Percentiles rank a stretch among this genome's conserved stretches.
phyloP scores from a whole-genome alignment of 176 grass and related monocot species.

The Ensete ventricosum region DNA sequence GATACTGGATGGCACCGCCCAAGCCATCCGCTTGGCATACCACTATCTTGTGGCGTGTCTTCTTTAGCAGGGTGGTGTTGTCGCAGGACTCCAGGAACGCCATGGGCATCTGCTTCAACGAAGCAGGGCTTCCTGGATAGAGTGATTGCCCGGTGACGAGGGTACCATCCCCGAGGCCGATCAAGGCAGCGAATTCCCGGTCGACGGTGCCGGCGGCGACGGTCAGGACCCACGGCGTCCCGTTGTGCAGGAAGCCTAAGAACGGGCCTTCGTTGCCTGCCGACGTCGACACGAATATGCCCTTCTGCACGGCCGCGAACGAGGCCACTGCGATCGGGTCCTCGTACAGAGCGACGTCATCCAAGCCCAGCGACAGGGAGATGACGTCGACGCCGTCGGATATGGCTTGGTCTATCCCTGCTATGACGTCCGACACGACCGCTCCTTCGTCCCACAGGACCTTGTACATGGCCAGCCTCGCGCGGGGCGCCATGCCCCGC shows the following conservation, averaged over 20 bases:
- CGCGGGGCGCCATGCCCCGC: constrained; percentile 56
- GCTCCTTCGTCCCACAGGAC: constrained; percentile 40
- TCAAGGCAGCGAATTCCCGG: neutral
- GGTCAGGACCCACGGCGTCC: constrained; percentile 6
- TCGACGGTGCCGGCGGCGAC: constrained; percentile 10
- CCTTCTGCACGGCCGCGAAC: constrained; percentile 56
- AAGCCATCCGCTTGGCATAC: neutral
- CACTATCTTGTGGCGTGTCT: constrained; percentile 8
- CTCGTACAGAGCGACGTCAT: constrained; percentile 11
- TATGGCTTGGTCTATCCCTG: constrained; percentile 70
- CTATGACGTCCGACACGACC: constrained; percentile 50
- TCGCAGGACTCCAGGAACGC: neutral
- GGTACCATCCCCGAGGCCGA: constrained; percentile 10
- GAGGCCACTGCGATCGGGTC: constrained; percentile 61
- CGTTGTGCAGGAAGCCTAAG: constrained; percentile 17
- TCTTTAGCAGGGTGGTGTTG: constrained; percentile 8
- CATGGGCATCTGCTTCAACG: neutral
- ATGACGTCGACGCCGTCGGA: constrained; percentile 69
- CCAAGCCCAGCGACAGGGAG: constrained; percentile 50
- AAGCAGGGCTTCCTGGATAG: neutral
- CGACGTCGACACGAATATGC: constrained; percentile 64
- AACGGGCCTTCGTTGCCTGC: constrained; percentile 61
- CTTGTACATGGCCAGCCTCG: constrained; percentile 74
- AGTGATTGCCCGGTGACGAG: constrained; percentile 2
- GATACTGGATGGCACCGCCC: neutral